Percentiles rank a stretch among this genome's conserved stretches.
These are phyloP conservation scores for Malus hybrid DNA, from an alignment of 331 rosid species.

Conservation along the genomic window DNA sequence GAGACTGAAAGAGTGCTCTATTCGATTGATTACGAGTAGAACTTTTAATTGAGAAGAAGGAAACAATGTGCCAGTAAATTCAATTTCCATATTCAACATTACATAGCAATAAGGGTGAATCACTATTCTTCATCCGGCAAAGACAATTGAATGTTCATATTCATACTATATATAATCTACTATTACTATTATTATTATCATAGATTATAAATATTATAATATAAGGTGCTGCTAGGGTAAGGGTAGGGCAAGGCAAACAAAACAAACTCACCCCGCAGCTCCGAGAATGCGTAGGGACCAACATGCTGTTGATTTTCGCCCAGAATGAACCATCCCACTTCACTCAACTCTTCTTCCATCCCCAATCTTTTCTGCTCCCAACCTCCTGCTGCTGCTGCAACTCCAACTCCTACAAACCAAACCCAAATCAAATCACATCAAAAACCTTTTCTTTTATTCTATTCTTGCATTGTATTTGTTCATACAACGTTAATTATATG, in stretches of 20 bases:
- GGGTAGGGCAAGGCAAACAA: no score
- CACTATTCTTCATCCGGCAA: neutral
- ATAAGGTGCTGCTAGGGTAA: neutral
- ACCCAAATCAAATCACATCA: neutral
- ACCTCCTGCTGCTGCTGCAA: neutral
- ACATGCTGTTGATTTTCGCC: conserved; percentile 71
- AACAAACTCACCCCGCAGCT: conserved; percentile 67
- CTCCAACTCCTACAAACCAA: neutral
- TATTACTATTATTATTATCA: no score
- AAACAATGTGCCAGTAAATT: conserved; percentile 11
- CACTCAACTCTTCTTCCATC: conserved; percentile 26
- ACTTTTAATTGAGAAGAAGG: conserved; percentile 36
- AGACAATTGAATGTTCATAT: neutral
- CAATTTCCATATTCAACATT: neutral
- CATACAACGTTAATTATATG: no score
- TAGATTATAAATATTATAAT: no score
- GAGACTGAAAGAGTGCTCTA: conserved; percentile 34
- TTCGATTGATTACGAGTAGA: conserved; percentile 27
- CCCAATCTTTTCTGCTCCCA: neutral
- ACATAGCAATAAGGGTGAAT: neutral
- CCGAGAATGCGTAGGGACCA: conserved; percentile 77
- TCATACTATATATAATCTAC: neutral
- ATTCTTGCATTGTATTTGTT: no score
- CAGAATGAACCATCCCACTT: conserved; percentile 78
- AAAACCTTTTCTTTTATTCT: neutral